A percentile compares a stretch with the other conserved stretches of the same genome.
Conservation (phyloP, 495 filamentous ascomycete genomes). For the Sabuloglossum arenarium region DNA sequence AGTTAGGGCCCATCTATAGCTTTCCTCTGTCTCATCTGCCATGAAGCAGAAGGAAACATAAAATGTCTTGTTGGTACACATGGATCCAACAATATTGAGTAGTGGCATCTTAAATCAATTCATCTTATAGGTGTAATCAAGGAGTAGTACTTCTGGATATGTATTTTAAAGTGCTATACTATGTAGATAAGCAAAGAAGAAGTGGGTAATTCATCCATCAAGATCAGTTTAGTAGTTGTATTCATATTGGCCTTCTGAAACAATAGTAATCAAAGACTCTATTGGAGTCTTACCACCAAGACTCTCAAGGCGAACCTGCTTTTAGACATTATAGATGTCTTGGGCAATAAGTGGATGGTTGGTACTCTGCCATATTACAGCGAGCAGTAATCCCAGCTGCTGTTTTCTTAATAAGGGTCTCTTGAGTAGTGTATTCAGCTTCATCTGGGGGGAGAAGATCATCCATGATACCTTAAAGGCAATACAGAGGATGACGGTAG, state of each 20-base stretch:
- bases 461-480: background rate
- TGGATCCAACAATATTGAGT: slow-evolving; percentile 7
- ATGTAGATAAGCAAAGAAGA: background rate
- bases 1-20: background rate
- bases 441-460: background rate
- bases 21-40: slow-evolving; percentile 2
- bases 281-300: background rate
- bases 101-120: slow-evolving; percentile 11
- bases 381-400: background rate
- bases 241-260: background rate
- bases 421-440: background rate
- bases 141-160: slow-evolving; percentile 7
- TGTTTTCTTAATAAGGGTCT: background rate
- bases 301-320: background rate
- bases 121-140: slow-evolving; percentile 9
- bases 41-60: slow-evolving; percentile 6
- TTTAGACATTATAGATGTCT: slow-evolving; percentile 1
- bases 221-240: background rate
- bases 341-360: background rate
- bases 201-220: background rate
- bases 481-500: background rate
- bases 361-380: background rate
- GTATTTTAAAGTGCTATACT: background rate
- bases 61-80: slow-evolving; percentile 6
- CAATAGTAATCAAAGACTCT: background rate